Base-by-base conservation (phyloP, 1,284 basidiomycete genomes). In the Grifola frondosa region DNA sequence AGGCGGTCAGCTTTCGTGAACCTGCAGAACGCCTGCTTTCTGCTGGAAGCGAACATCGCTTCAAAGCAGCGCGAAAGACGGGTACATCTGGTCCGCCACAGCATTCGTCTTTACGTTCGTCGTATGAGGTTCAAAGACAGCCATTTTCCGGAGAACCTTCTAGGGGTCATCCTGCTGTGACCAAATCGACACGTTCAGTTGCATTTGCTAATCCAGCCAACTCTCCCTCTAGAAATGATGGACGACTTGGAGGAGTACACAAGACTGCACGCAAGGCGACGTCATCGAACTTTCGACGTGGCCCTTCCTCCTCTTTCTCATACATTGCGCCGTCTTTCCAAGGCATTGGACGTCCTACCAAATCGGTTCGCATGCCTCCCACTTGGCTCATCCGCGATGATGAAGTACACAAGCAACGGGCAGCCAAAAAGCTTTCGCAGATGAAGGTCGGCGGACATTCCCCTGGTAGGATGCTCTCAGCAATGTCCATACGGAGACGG, bases 261-360 rank as follows among this genome's bases (percentile, higher is more conserved):
- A 38, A 42, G 30, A n/a, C 16, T 2, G 17, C 26, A 1, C 35
- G 40, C 4, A 46, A 46, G 36, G n/a, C 24, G 16, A 31, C 40
- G 3, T 33, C 40, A 5, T 16, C n/a, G 19, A 32, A 16, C 10
- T 16, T 16, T 10, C 38, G 10, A 12, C 25, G 3, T 22, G 38
- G 17, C 48, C 29, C 46, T 2, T 30, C 49, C n/a, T 48, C 50
- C 1, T 44, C 46, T 1, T 56, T 53, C 44, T 37, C 45, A 5
- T 53, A 46, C 32, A 35, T 49, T 26, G 49, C 54, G 2, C 51
- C 54, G 5, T 38, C 51, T 15, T 31, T 48, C 15, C 42, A 37
- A 9, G 5, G 37, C 8, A 29, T 15, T 13, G 12, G 21, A 6
- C 26, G 31, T 3, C 34, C 47, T 2, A 37, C 40, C 13, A 53